These are phyloP conservation scores for Fusarium napiforme DNA, from an alignment of 2,329 filamentous ascomycete genomes.

Conservation along the genomic window DNA sequence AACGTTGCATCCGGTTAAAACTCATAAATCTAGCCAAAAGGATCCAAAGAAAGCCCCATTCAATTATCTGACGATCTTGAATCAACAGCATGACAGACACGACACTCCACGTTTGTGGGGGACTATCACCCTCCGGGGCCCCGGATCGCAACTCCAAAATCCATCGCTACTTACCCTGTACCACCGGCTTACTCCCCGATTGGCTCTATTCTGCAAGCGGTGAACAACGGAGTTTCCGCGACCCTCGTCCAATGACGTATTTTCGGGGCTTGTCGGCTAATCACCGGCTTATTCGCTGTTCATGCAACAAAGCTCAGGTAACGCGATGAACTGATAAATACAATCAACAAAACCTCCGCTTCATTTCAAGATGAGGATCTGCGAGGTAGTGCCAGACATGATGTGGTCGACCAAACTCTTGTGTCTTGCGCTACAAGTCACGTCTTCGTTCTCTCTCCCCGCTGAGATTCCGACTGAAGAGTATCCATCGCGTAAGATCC, in stretches of 20 bases:
- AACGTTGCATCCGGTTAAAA: not conserved
- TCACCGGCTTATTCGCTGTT: not conserved
- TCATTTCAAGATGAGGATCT: not conserved
- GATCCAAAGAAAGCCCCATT: rapidly evolving
- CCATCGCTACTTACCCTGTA: constrained; percentile 3
- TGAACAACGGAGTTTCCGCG: constrained; percentile 14
- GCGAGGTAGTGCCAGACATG: not conserved
- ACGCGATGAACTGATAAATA: constrained; percentile 7
- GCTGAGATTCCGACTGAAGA: not conserved
- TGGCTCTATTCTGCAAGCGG: not conserved
- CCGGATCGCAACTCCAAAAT: not conserved
- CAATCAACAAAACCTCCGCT: not conserved
- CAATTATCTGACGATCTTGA: rapidly evolving
- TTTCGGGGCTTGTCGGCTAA: not conserved
- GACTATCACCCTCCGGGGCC: not conserved
- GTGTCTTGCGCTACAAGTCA: constrained; percentile 10
- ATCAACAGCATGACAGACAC: not conserved
- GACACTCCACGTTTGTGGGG: not conserved
- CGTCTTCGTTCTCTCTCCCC: not conserved
- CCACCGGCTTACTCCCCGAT: not conserved
- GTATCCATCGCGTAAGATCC: constrained; percentile 32
- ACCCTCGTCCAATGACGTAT: constrained; percentile 1
- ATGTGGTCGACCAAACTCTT: constrained; percentile 21
- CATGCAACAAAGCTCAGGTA: not conserved
- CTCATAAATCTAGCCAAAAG: too few species aligned